Percentiles rank a stretch among this genome's conserved stretches.
These are phyloP conservation scores for Clitopilus passeckerianus DNA, from an alignment of 768 basidiomycete genomes.

Conservation along the genomic window DNA sequence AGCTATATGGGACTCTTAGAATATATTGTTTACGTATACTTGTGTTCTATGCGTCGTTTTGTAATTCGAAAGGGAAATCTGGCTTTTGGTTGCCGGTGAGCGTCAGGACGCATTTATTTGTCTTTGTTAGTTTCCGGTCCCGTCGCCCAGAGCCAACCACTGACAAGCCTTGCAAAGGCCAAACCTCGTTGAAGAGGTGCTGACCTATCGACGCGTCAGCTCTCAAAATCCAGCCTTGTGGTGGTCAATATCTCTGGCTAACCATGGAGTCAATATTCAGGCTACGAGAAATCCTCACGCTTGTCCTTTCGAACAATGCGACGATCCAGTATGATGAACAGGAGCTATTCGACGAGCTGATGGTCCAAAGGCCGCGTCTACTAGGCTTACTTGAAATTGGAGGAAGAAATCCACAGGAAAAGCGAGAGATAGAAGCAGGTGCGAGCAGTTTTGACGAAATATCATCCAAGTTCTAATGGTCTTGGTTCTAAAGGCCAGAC, in stretches of 20 bases:
- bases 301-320: slow-evolving; percentile 35
- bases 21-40: not conserved
- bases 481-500: slow-evolving; percentile 50
- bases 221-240: not conserved
- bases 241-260: not conserved
- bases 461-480: slow-evolving; percentile 5
- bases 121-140: not conserved
- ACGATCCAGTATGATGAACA: slow-evolving; percentile 55
- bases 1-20: slow-evolving; percentile 54
- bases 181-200: not conserved
- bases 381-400: slow-evolving; percentile 64
- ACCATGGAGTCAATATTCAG: slow-evolving; percentile 57
- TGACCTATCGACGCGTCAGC: not conserved
- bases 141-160: not conserved
- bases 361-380: slow-evolving; percentile 61
- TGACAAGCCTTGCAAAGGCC: not conserved
- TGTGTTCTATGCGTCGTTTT: too few species aligned
- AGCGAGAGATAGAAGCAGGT: slow-evolving; percentile 69
- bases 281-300: slow-evolving; percentile 49
- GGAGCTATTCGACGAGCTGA: slow-evolving; percentile 70
- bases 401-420: slow-evolving; percentile 55
- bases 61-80: too few species aligned
- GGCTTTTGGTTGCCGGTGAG: too few species aligned
- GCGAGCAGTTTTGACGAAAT: slow-evolving; percentile 13
- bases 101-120: not conserved